Evolutionary conservation across 1,284 basidiomycete genomes (phyloP).

Genomic region (Fomitopsis pinicola): DNA sequence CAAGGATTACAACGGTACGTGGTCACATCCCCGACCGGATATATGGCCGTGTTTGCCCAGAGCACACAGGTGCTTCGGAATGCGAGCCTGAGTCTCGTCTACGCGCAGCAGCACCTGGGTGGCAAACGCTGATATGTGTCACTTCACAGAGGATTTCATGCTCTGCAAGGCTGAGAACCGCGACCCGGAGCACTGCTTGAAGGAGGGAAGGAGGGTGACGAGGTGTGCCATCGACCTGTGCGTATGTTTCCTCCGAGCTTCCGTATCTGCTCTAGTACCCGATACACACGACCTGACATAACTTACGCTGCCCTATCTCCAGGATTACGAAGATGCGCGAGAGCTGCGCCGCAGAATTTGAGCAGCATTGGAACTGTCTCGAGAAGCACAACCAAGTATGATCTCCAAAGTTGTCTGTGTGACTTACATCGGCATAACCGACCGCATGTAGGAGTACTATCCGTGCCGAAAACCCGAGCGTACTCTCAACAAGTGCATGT

Average conservation of each 20-base stretch:
- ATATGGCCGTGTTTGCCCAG: no score
- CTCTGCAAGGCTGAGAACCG: constrained; percentile 93
- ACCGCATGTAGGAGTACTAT: constrained; percentile 72
- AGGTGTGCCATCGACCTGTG: constrained; percentile 94
- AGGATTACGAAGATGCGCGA: constrained; percentile 94
- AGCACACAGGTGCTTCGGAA: no score
- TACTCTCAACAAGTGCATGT: constrained; percentile 91
- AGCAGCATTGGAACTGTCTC: constrained; percentile 93
- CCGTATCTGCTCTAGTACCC: background rate
- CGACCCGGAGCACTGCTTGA: constrained; percentile 91
- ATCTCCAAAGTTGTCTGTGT: constrained; percentile 2
- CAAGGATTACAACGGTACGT: constrained; percentile 94
- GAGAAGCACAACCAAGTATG: constrained; percentile 93
- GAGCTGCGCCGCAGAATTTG: constrained; percentile 86
- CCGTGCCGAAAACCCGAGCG: constrained; percentile 90
- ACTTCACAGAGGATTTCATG: constrained; percentile 91
- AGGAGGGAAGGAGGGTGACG: constrained; percentile 95
- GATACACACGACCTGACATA: background rate
- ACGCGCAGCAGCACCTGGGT: background rate
- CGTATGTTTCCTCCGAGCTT: constrained; percentile 32
- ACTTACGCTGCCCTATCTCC: background rate
- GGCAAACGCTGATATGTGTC: background rate
- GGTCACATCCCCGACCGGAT: no score
- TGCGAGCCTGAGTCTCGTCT: background rate
- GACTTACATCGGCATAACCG: background rate